Evolutionary conservation across 108 stramenopile species (phyloP), one percentile per base, ranked within the genome.

Genomic region (Nannochloropsis salina): DNA sequence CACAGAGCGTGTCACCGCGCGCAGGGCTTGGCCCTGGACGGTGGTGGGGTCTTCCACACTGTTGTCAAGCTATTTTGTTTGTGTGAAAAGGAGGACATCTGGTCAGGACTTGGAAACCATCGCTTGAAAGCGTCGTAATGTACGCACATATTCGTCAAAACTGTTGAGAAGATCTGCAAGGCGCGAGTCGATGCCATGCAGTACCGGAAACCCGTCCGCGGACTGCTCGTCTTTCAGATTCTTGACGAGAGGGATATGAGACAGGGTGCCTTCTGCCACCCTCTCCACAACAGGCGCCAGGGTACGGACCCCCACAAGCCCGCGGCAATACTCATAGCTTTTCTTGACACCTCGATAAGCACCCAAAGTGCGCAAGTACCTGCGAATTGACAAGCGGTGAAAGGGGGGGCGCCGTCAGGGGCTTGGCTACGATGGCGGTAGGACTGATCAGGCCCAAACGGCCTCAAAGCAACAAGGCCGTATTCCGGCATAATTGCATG

Each of bases 281-380:
- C 61, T n/a, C 8, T 74, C 61, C 61, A 74, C 6, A 2, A 74
- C 61, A 1, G 61, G 61, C 8, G 61, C 61, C 15, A 74, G 61
- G 61, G 61, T n/a, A 74, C 61, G 61, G 20, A 74, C 61, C n/a
- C 61, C 61, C 61, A 74, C n/a, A 74, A 74, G 2, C 61, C 61
- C 61, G 20, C 61, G 4, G 61, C 61, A 74, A 8, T 74, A 74
- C n/a, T 74, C 61, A 74, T 74, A 74, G 61, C 61, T 74, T 74
- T 2, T 74, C 61, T 74, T 74, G 2, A 74, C 61, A 2, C n/a
- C n/a, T n/a, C n/a, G 20, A n/a, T 74, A 74, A 74, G 61, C 61
- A 74, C 61, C 61, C 61, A 74, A n/a, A 74, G 61, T 74, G 61
- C 61, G 61, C 61, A 74, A 74, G 61, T 74, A 74, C n/a, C 61